Evolutionary conservation across 2,329 filamentous ascomycete species (phyloP), one percentile per base, ranked within the genome.

Genomic region (Colletotrichum noveboracense): DNA sequence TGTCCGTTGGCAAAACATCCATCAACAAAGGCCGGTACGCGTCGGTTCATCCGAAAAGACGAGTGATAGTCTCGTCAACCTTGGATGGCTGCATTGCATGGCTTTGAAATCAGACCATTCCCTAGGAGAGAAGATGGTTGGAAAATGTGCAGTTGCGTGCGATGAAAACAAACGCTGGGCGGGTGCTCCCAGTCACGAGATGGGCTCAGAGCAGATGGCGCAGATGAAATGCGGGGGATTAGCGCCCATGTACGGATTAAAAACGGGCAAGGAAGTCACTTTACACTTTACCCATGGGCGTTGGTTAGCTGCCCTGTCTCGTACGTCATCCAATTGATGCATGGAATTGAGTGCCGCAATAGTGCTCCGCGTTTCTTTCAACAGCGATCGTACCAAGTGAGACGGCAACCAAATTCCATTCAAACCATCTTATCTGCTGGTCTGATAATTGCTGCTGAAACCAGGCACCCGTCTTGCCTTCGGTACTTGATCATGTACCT

Each of bases 401-500:
- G 43, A 52, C 10, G 43, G 43, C 43, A 62, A 62, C 10, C 60
- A 24, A 14, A 62, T 36, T 34, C 14, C 56, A 32, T n/a, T 14
- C n/a, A 61, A 21, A 32, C n/a, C 30, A 65, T 30, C 36, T 48
- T 21, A 48, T 43, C 62, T 24, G 24, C 36, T 30, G 32, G 36
- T 48, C 62, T 48, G 24, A 48, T 64, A 55, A 26, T 48, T 60
- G 66, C 32, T 64, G 58, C 30, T 34, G 58, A 61, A 61, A 36
- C 58, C 58, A 61, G 58, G 32, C 58, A 32, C 43, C 36, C 12
- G 32, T 32, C 24, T 70, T 36, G 34, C n/a, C n/a, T 6, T 55
- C 28, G 24, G 66, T 74, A 76, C 74, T 28, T 43, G 21, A 16
- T n/a, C 32, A 74, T 69, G 74, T 76, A 74, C 34, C 70, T 76